Base-by-base conservation (phyloP, 2,329 filamentous ascomycete species). In the Claviceps sp. region DNA sequence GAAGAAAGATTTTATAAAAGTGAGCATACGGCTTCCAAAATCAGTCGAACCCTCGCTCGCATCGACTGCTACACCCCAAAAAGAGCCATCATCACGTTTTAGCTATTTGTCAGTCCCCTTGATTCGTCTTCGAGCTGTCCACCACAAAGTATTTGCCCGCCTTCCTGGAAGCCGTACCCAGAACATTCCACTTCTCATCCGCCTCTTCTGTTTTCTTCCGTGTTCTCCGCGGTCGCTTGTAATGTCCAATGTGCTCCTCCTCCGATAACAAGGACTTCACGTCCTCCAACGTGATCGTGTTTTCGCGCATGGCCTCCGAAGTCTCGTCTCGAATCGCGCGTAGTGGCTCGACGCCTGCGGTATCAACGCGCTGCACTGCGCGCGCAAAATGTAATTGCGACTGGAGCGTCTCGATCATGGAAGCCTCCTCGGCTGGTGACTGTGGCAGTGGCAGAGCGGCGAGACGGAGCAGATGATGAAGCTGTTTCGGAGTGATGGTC, bases 371-470 rank as follows among this genome's bases (percentile, higher is more conserved):
- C 62, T 95, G 90, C 19, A 97, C 82, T 56, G 89, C 81, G 55
- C 80, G 82, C n/a, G 97, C 89, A 63, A 98, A 98, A 61, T 86
- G 84, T 0, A 98, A 78, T 64, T 98, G 93, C 37, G 85, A 81
- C 50, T 83, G 77, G 2, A 98, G 76, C 1, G 84, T 90, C 22
- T 76, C 64, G 3, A 95, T 76, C 80, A 95, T 88, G 26, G 74
- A 69, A 0, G 71, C 61, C 64, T 95, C 85, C 59, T 89, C 83
- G 50, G 73, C 73, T 1, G 71, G 57, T 2, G 74, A 74, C 17
- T 74, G 69, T 0, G 91, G 89, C 1, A 76, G 76, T 0, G 91
- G 89, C 0, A 98, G 82, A 14, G 91, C 90, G 4, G 90, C 95
- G 41, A 97, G 82, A 17, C 87, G 86, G 39, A 96, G 82, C 10